Base-by-base conservation (phyloP, 139 green algal species). In the Nannochloris sp. region DNA sequence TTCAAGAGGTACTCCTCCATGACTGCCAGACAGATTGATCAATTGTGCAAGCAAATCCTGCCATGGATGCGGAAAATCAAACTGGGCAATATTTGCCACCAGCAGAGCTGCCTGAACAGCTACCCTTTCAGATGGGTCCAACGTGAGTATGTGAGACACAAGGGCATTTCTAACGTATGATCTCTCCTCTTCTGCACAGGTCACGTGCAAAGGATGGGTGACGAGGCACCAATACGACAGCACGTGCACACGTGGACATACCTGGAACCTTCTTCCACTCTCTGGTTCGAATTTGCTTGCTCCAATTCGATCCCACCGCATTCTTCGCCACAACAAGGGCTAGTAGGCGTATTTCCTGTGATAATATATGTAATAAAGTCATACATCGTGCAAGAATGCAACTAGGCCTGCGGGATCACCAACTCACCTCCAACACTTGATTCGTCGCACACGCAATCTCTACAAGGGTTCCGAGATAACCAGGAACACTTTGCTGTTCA, bases 241-340 rank as follows among this genome's bases (percentile, higher is more conserved):
- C 33, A 40, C 11, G 33, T 4, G 33, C 33, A 8, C 33, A 13
- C 33, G 11, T 40, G 33, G 9, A 40, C 33, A 40, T 40, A 40
- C 33, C 33, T 51, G 74, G 60, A 48, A 76, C 51, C 2, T 63
- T 56, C 12, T 59, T 75, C 73, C 76, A 85, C 68, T 87, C 81
- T 10, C 85, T 62, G 5, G 69, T 86, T 61, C 79, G 80, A 29
- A 92, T 43, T n/a, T 81, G 89, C 62, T 92, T 92, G 36, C 80
- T 67, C 84, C 84, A 91, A 53, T 62, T 82, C 73, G 70, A 82
- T 56, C 85, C 85, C 17, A 92, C 85, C 8, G 80, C 67, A 48
- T 92, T 92, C 74, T 92, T 92, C 28, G 84, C 84, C 12, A 91
- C 62, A 8, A 92, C 82, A 16, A 76, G 72, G 12, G 85, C 84